phyloP scores from a whole-genome alignment of 2,329 filamentous ascomycete species.

The Pseudogymnoascus sp. region DNA sequence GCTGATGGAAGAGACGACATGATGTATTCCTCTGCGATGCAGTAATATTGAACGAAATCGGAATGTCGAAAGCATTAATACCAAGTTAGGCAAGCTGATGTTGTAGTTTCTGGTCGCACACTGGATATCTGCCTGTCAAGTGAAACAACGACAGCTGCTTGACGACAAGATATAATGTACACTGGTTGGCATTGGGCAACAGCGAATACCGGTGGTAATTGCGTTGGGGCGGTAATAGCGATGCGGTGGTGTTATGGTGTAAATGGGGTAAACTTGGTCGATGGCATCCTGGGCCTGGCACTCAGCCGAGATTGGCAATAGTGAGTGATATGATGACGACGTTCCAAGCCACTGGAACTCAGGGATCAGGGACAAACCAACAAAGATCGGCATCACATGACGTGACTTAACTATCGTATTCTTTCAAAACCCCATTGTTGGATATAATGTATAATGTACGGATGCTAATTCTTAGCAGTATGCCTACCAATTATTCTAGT shows the following conservation, averaged over 20 bases:
- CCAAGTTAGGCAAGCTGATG: not conserved
- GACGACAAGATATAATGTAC: not conserved
- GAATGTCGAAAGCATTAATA: slow-evolving; percentile 8
- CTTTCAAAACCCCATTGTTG: not conserved
- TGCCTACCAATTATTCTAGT: not conserved
- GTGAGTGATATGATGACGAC: slow-evolving; percentile 6
- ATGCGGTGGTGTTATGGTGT: slow-evolving; percentile 1
- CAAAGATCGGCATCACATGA: slow-evolving; percentile 6
- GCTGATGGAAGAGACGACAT: not conserved
- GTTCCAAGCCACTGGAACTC: not conserved
- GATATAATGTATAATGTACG: not conserved
- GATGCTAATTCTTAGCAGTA: slow-evolving; percentile 5
- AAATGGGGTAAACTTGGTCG: slow-evolving; percentile 7
- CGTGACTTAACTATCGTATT: not conserved
- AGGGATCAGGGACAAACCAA: slow-evolving; percentile 1
- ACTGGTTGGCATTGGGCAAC: slow-evolving; percentile 1
- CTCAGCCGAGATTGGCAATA: slow-evolving; percentile 10
- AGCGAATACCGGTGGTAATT: not conserved
- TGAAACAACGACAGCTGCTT: not conserved
- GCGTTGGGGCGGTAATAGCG: not conserved
- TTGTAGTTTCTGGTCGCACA: not conserved
- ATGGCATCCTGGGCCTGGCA: slow-evolving; percentile 3
- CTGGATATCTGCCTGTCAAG: not conserved
- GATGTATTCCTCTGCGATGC: slow-evolving; percentile 1
- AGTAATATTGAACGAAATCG: not conserved